These are phyloP conservation scores for Cyberlindnera maclurae DNA, from an alignment of 805 yeast genomes.

Conservation along the genomic window DNA sequence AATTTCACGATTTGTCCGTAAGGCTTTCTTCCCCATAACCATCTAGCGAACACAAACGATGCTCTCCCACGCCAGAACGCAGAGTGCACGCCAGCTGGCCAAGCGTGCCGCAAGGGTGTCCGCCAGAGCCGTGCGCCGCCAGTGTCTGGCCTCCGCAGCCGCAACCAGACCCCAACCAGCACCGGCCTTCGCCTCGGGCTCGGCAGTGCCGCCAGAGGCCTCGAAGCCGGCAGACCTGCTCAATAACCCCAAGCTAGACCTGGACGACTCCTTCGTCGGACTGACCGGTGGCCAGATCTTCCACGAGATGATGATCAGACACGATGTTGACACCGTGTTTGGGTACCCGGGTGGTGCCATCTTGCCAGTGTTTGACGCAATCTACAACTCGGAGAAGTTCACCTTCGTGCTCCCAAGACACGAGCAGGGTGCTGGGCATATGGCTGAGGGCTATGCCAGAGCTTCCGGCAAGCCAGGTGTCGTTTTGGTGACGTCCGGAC, in stretches of 20 bases:
- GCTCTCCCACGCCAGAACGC: conserved; percentile 16
- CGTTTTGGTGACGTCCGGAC: conserved; percentile 97
- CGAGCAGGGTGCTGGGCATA: conserved; percentile 99
- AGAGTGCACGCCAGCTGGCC: conserved; percentile 9
- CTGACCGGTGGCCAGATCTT: conserved; percentile 97
- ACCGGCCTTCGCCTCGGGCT: conserved; percentile 21
- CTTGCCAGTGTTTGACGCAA: conserved; percentile 95
- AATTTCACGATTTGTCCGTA: no score
- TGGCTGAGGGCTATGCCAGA: conserved; percentile 99
- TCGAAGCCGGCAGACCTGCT: conserved; percentile 3
- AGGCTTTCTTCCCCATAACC: neutral
- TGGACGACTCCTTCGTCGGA: conserved; percentile 89
- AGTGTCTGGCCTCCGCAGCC: conserved; percentile 10
- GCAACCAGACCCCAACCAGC: conserved; percentile 23
- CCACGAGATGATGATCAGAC: conserved; percentile 98
- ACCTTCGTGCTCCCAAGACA: conserved; percentile 90
- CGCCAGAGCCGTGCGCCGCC: conserved; percentile 6
- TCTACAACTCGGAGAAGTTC: conserved; percentile 83
- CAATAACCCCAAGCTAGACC: conserved; percentile 18
- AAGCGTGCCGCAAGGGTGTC: conserved; percentile 7
- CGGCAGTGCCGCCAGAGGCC: conserved; percentile 7
- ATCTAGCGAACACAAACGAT: conserved; percentile 1
- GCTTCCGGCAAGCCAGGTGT: conserved; percentile 96
- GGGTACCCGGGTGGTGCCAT: conserved; percentile 99
- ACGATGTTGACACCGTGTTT: conserved; percentile 89